Evolutionary conservation across 1,284 basidiomycete species (phyloP), one percentile per base, ranked within the genome.

Genomic region (Meripilus lineatus): DNA sequence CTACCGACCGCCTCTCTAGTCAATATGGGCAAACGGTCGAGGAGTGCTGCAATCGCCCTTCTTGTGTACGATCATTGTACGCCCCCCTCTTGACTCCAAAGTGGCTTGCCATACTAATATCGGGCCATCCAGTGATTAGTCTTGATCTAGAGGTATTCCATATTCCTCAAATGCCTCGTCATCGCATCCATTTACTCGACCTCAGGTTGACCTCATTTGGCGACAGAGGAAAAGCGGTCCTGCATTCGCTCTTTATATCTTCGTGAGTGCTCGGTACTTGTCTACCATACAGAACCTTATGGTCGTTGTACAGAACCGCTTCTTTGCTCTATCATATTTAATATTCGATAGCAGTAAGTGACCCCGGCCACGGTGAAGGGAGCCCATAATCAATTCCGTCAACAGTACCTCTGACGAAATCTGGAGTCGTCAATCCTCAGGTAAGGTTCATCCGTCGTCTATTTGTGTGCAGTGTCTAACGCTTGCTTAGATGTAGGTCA

Each of bases 171-270:
- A 3, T 14, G 23, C 13, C n/a, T 17, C 5, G 15, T 18, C 34
- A n/a, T 11, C n/a, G n/a, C n/a, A n/a, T 36, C 3, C 7, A 17
- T 3, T 35, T 36, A n/a, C 5, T 23, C 22, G n/a, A 20, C 5
- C 15, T 17, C 32, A 56, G 55, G 33, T 55, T 25, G 50, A 48
- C 10, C 25, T 51, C 18, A 43, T 50, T 18, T 60, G 47, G 56
- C 46, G 26, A 41, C 47, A 50, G 36, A 51, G 46, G 30, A 53
- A 51, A 45, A 47, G 39, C 26, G 50, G 47, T 20, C 50, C 50
- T 37, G 48, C 49, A 4, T 55, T 55, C 20, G 56, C 47, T 40
- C 42, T 60, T 4, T 60, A 57, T 33, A 22, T 54, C 17, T 54
- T 60, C 34, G 58, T 58, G 40, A n/a, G 15, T 14, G 6, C 7